These are phyloP conservation scores for Penicillium argentinense DNA, from an alignment of 495 filamentous ascomycete species.

Conservation along the genomic window DNA sequence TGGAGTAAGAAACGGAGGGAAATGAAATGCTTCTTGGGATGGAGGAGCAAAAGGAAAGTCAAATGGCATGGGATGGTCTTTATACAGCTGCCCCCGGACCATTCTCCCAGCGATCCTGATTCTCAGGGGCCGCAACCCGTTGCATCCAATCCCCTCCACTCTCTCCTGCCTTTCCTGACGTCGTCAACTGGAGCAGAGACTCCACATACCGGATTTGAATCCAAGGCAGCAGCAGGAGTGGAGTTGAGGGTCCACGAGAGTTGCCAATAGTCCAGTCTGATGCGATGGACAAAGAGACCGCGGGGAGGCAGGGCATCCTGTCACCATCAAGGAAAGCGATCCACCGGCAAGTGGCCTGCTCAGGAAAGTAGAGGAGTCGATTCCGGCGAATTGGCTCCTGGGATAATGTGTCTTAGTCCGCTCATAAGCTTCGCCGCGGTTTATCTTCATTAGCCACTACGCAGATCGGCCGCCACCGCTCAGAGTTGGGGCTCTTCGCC, in stretches of 20 bases:
- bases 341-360: not conserved
- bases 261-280: slow-evolving; percentile 4
- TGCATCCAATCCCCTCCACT: not conserved
- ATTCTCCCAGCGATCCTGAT: slow-evolving; percentile 3
- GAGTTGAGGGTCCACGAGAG: not conserved
- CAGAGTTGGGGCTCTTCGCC: not conserved
- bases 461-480: slow-evolving; percentile 15
- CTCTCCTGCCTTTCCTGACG: slow-evolving; percentile 6
- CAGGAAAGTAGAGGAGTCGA: not conserved
- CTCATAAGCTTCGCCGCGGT: slow-evolving; percentile 22
- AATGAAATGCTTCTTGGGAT: slow-evolving; percentile 20
- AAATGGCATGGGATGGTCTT: slow-evolving; percentile 9
- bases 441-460: slow-evolving; percentile 23
- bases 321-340: slow-evolving; percentile 7
- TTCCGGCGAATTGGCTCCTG: slow-evolving; percentile 7
- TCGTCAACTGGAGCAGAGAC: slow-evolving; percentile 2
- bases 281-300: not conserved
- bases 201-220: slow-evolving; percentile 10
- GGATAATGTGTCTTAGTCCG: slow-evolving; percentile 4
- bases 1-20: slow-evolving; percentile 17
- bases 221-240: slow-evolving; percentile 1
- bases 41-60: slow-evolving; percentile 7
- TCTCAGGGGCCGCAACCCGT: slow-evolving; percentile 1
- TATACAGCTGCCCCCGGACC: slow-evolving; percentile 10
- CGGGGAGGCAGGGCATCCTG: slow-evolving; percentile 4